Percentiles rank a stretch among this genome's conserved stretches.
Evolutionary conservation across 139 green algal species (phyloP).

Genomic region (Astrephomene gubernaculifera): DNA sequence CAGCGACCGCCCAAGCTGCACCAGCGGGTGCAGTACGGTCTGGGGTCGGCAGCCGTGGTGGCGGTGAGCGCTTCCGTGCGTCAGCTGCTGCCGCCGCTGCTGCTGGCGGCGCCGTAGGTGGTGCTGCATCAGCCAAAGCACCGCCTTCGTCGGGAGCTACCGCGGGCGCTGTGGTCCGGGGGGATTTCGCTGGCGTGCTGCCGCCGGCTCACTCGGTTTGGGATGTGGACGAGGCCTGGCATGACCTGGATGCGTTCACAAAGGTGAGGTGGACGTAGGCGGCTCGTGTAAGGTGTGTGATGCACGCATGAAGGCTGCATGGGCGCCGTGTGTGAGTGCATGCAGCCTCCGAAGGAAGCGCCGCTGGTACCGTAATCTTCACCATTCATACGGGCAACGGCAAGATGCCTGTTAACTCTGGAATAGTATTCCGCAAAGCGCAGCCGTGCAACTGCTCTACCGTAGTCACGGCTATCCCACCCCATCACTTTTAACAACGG

Average conservation of each 20-base stretch:
- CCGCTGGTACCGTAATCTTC: too few species aligned
- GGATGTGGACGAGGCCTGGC: slow-evolving; percentile 39
- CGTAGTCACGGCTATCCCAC: too few species aligned
- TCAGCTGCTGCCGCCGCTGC: background rate
- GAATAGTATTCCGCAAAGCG: too few species aligned
- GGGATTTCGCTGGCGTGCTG: slow-evolving; percentile 14
- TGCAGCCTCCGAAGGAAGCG: too few species aligned
- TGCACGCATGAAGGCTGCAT: too few species aligned
- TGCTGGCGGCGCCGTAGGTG: background rate
- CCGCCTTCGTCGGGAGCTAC: too few species aligned
- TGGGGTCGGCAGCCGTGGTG: background rate
- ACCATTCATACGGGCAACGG: background rate
- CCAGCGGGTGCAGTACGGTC: background rate
- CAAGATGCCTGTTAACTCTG: background rate
- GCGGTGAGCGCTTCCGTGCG: background rate
- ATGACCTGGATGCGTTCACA: slow-evolving; percentile 31
- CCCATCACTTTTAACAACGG: too few species aligned
- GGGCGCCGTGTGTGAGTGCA: too few species aligned
- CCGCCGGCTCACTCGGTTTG: slow-evolving; percentile 28
- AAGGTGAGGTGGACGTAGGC: too few species aligned
- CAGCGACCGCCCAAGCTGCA: background rate
- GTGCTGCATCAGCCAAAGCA: background rate
- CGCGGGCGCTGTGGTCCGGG: background rate
- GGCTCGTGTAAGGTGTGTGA: too few species aligned
- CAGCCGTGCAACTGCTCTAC: too few species aligned